A percentile compares a stretch with the other conserved stretches of the same genome.
phyloP scores from a whole-genome alignment of 257 asterid species.

The Nicotiana paniculata region DNA sequence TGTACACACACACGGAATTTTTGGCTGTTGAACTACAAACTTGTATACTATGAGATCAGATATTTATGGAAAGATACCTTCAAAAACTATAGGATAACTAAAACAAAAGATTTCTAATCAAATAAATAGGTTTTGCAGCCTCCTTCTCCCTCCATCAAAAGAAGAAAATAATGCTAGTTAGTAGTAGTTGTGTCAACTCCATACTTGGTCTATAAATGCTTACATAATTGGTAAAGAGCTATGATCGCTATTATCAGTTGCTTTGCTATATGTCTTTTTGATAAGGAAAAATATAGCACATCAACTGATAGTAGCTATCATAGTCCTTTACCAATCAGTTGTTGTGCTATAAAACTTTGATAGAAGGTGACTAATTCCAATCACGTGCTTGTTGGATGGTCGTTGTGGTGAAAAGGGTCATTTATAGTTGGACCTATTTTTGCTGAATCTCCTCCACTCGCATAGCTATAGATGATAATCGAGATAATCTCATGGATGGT shows the following conservation, averaged over 20 bases:
- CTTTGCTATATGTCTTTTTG: not conserved
- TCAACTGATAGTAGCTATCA: too few relatives aligned
- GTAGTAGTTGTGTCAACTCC: not conserved
- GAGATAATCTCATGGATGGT: not conserved
- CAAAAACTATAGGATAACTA: not conserved
- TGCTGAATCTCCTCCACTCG: not conserved
- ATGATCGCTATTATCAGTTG: not conserved
- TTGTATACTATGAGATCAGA: not conserved
- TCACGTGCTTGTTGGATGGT: not conserved
- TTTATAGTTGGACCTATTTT: too few relatives aligned
- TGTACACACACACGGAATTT: too few relatives aligned
- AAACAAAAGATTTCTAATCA: not conserved
- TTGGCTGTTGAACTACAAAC: not conserved
- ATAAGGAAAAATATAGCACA: not conserved
- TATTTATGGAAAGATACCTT: not conserved
- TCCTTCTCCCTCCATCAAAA: not conserved
- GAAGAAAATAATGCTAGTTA: not conserved
- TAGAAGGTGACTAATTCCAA: not conserved
- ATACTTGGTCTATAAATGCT: too few relatives aligned
- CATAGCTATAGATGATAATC: not conserved
- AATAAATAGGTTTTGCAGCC: not conserved
- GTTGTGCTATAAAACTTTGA: not conserved
- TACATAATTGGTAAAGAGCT: not conserved
- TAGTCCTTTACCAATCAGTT: not conserved
- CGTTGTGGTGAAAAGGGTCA: not conserved